These are phyloP conservation scores for Paraphoma sp. DNA, from an alignment of 2,329 filamentous ascomycete genomes.

Conservation along the genomic window DNA sequence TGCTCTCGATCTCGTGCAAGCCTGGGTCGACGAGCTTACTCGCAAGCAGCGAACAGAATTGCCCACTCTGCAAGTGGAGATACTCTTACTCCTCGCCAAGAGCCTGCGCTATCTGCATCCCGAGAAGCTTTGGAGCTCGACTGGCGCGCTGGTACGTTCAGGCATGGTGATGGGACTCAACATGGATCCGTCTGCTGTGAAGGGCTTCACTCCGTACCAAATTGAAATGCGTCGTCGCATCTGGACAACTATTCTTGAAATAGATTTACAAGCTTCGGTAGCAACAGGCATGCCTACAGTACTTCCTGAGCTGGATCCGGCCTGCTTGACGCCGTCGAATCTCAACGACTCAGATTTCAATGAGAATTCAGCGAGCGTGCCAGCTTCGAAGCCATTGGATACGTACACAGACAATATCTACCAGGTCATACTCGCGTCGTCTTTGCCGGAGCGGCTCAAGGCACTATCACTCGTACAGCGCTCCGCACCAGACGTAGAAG, in stretches of 20 bases:
- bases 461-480: slow-evolving; percentile 24
- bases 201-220: slow-evolving; percentile 40
- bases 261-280: slow-evolving; percentile 43
- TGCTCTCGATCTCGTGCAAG: slow-evolving; percentile 23
- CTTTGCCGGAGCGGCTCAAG: slow-evolving; percentile 19
- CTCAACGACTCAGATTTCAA: slow-evolving; percentile 27
- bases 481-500: slow-evolving; percentile 11
- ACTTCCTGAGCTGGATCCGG: slow-evolving; percentile 13
- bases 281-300: slow-evolving; percentile 23
- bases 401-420: slow-evolving; percentile 23
- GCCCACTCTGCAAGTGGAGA: slow-evolving; percentile 26
- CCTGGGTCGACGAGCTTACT: slow-evolving; percentile 29
- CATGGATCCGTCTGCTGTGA: slow-evolving; percentile 45
- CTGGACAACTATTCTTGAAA: slow-evolving; percentile 54
- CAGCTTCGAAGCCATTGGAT: slow-evolving; percentile 6
- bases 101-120: slow-evolving; percentile 13
- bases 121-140: slow-evolving; percentile 29
- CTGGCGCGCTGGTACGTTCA: slow-evolving; percentile 49
- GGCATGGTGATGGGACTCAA: slow-evolving; percentile 54
- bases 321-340: slow-evolving; percentile 18
- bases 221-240: slow-evolving; percentile 52
- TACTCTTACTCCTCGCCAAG: slow-evolving; percentile 22
- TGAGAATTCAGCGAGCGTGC: slow-evolving; percentile 13
- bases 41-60: slow-evolving; percentile 29
- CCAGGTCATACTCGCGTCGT: slow-evolving; percentile 24